Evolutionary conservation across 495 filamentous ascomycete genomes (phyloP), one percentile per base, ranked within the genome.

Genomic region (Aspergillus incahuasiensis): DNA sequence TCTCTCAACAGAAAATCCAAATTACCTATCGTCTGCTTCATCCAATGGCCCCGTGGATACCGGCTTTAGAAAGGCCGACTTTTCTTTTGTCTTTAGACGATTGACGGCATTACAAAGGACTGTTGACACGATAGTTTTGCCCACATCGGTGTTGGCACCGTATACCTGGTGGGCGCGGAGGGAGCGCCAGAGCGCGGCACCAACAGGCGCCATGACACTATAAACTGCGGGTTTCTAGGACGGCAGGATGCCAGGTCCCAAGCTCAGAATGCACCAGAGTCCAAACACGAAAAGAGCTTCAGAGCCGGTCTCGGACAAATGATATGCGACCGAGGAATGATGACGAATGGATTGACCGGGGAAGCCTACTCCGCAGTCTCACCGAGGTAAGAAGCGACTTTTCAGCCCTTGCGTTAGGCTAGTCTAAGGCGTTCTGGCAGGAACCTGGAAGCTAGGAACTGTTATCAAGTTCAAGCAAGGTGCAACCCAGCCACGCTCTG

Each of bases 121-220:
- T 0, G 87, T 89, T 1, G 85, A 85, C 42, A 87, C 76, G 24
- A 92, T 78, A 0, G 88, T 91, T 70, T 91, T 92, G 54, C 88
- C 88, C 32, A 91, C 87, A 56, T 89, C 79, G 4, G 88, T 91
- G 61, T 91, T 91, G 28, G 88, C 87, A 5, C 88, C 88, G 56
- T 87, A 91, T 19, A 92, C 74, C 62, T 91, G 87, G 53, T 85
- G 78, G 12, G 79, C 75, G 50, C 82, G 79, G 42, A 89, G 72
- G 3, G 77, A 78, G 51, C 79, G 83, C 79, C 83, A 87, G 22
- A 90, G 78, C 9, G 68, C 72, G 38, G 73, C 73, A 38, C 73
- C 72, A 35, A 73, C 67, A 5, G 73, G 68, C 52, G 71, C 49
- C 74, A 76, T 76, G 20, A 25, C n/a, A n/a, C n/a, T n/a, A n/a